phyloP scores from a whole-genome alignment of 192 early-diverging fungal genomes.

The Diversispora epigaea region DNA sequence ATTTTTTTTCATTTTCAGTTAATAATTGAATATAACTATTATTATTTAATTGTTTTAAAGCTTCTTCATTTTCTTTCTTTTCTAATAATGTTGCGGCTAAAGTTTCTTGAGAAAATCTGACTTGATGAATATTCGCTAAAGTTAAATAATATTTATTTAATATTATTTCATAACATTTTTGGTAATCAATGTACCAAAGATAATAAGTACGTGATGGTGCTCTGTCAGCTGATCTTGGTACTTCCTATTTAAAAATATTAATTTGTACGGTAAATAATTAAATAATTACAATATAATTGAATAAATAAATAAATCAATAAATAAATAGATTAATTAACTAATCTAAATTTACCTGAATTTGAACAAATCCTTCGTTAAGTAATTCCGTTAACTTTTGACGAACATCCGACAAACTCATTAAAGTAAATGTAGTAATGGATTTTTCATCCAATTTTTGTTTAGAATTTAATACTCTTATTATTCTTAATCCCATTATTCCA shows the following conservation, averaged over 20 bases:
- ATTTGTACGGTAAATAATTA: constrained; percentile 31
- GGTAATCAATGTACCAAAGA: constrained; percentile 59
- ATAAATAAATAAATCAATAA: no score
- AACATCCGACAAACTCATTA: constrained; percentile 64
- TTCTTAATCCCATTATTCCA: constrained; percentile 59
- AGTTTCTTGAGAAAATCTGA: constrained; percentile 13
- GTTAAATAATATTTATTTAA: constrained; percentile 5
- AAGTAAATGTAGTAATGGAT: constrained; percentile 59
- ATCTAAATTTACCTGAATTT: constrained; percentile 35
- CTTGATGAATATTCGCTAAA: constrained; percentile 22
- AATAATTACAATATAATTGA: not conserved
- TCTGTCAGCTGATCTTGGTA: constrained; percentile 70
- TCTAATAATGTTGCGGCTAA: not conserved
- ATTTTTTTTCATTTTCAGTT: constrained; percentile 8
- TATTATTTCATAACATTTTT: constrained; percentile 10
- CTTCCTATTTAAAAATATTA: constrained; percentile 51
- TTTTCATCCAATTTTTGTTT: constrained; percentile 79
- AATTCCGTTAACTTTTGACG: constrained; percentile 64
- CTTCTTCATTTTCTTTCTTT: constrained; percentile 22
- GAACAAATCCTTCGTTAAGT: constrained; percentile 43
- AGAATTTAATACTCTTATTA: constrained; percentile 65
- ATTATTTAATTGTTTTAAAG: constrained; percentile 11
- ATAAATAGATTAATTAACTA: not conserved
- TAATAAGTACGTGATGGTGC: constrained; percentile 73
- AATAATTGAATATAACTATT: constrained; percentile 2